These are phyloP conservation scores for Rhododendron kiyosumense DNA, from an alignment of 148 eudicot genomes.

Conservation along the genomic window DNA sequence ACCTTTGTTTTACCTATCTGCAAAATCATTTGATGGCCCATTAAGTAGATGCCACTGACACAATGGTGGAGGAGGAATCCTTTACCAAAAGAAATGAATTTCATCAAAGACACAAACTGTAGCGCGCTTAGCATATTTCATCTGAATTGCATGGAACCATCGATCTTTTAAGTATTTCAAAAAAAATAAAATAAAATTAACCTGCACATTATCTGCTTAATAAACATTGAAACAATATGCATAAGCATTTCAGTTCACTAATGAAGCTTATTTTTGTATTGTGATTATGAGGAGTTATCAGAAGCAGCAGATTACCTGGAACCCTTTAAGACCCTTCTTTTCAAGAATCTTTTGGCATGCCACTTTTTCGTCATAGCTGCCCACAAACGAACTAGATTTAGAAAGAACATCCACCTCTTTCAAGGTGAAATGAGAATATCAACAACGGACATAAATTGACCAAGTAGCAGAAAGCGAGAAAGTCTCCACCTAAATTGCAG, in stretches of 20 bases:
- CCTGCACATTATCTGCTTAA: neutral
- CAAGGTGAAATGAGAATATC: neutral
- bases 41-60: neutral
- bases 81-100: neutral
- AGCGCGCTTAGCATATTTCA: slow-evolving; percentile 9
- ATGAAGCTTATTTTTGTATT: neutral
- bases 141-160: slow-evolving; percentile 12
- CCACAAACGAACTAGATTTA: slow-evolving; percentile 13
- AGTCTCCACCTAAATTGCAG: neutral
- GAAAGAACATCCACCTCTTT: neutral
- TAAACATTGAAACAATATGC: neutral
- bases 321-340: slow-evolving; percentile 78
- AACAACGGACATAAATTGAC: neutral
- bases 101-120: neutral
- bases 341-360: slow-evolving; percentile 79
- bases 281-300: neutral
- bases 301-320: slow-evolving; percentile 51
- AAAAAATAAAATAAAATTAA: neutral
- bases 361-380: slow-evolving; percentile 83
- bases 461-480: neutral
- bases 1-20: slow-evolving; percentile 96
- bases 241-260: neutral
- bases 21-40: slow-evolving; percentile 12
- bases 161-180: neutral
- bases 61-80: neutral